These are phyloP conservation scores for Colletotrichum brevisporum DNA, from an alignment of 2,329 filamentous ascomycete species.

Conservation along the genomic window DNA sequence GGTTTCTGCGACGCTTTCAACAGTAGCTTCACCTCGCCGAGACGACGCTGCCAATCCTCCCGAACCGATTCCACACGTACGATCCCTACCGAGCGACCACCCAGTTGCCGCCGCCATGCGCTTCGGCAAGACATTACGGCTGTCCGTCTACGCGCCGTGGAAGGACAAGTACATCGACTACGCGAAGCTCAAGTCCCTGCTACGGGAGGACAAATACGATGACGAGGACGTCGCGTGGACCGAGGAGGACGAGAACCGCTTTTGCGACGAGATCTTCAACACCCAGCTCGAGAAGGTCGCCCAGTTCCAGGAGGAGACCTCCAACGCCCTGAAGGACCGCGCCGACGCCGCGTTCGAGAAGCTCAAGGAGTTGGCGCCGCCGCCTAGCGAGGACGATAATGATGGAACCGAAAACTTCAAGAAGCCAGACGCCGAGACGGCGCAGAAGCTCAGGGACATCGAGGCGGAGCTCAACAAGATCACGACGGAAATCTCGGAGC, in stretches of 20 bases:
- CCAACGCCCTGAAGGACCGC: conserved; percentile 68
- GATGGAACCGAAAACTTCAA: conserved; percentile 63
- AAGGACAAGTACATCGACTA: conserved; percentile 97
- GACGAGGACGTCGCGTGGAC: conserved; percentile 83
- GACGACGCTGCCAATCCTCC: not conserved
- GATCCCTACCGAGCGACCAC: not conserved
- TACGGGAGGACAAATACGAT: conserved; percentile 80
- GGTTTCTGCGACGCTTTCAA: no score
- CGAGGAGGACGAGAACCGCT: conserved; percentile 91
- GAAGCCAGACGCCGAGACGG: conserved; percentile 63
- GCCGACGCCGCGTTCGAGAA: conserved; percentile 73
- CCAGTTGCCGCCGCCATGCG: conserved; percentile 73
- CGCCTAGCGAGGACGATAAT: conserved; percentile 23
- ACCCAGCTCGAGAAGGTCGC: conserved; percentile 96
- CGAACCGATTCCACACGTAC: conserved; percentile 7
- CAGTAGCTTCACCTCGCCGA: not conserved
- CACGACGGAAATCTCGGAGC: conserved; percentile 90
- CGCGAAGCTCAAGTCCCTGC: conserved; percentile 87
- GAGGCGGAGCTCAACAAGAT: conserved; percentile 87
- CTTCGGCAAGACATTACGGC: conserved; percentile 90
- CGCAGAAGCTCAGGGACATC: conserved; percentile 74
- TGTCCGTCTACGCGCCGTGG: conserved; percentile 88
- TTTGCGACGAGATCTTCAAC: conserved; percentile 96
- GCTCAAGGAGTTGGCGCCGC: conserved; percentile 83
- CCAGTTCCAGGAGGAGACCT: conserved; percentile 86